Percentiles rank a stretch among this genome's conserved stretches.
These are phyloP conservation scores for Pichia cabralensis DNA, from an alignment of 805 yeast species.

Conservation along the genomic window DNA sequence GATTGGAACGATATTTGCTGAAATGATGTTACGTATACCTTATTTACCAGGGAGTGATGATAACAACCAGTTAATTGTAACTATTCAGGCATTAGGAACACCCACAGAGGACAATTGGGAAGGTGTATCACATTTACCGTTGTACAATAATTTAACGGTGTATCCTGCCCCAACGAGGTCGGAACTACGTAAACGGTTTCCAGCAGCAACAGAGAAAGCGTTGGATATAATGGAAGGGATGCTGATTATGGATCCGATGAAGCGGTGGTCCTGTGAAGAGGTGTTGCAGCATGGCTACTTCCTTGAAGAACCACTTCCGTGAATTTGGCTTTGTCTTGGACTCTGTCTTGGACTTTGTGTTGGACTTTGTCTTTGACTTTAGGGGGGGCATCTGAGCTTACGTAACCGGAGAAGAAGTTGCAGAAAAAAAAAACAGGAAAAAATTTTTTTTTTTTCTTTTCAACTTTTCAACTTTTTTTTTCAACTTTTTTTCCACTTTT, in stretches of 20 bases:
- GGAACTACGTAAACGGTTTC: conserved; percentile 73
- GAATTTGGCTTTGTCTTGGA: too few relatives aligned
- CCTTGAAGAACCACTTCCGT: conserved; percentile 60
- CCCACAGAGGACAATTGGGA: conserved; percentile 94
- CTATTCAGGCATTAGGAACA: conserved; percentile 91
- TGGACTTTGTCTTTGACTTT: too few relatives aligned
- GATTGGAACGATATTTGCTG: conserved; percentile 93
- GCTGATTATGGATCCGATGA: conserved; percentile 70
- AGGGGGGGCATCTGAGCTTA: too few relatives aligned
- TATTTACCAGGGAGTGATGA: conserved; percentile 91
- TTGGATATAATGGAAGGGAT: conserved; percentile 62
- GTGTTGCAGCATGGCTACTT: conserved; percentile 65
- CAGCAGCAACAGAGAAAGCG: conserved; percentile 85
- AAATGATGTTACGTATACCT: conserved; percentile 88
- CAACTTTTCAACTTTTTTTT: neutral
- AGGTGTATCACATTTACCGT: conserved; percentile 69
- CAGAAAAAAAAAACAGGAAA: neutral
- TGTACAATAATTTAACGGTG: conserved; percentile 59
- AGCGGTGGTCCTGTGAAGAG: conserved; percentile 52
- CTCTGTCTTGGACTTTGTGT: too few relatives aligned
- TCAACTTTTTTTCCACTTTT: neutral
- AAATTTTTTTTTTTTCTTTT: neutral
- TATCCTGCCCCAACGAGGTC: conserved; percentile 78
- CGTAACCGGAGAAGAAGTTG: too few relatives aligned
- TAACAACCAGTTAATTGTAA: conserved; percentile 81